Evolutionary conservation across 208 protist species (phyloP), one percentile per base, ranked within the genome.

Genomic region (Trypanosoma avium): DNA sequence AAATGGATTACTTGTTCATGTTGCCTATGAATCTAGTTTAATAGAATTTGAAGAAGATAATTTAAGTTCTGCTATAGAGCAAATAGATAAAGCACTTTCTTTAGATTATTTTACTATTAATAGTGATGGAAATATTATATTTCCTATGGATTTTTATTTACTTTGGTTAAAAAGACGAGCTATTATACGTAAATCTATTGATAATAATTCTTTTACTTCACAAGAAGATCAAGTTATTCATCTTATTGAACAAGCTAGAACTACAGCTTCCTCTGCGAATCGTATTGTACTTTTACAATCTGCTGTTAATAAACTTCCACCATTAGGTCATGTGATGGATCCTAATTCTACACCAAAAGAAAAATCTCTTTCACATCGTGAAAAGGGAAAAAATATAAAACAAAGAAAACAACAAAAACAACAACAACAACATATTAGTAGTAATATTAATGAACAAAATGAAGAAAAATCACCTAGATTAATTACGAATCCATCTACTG

Each of bases 1-100:
- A 52, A 61, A 24, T 24, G 13, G 43, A 36, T 66, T 90, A 3
- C 73, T 79, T 21, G 63, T 88, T 8, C 82, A 77, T 59, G 75
- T 68, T 15, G 72, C 67, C 17, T 84, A 83, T 52, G 79, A 88
- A 64, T 85, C 82, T n/a, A 74, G 70, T 53, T 54, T 84, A 19
- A 67, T 77, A 4, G 87, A 89, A 38, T 88, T 83, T 66, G 75
- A 86, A 15, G 87, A 93, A 30, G 83, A 93, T 48, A 86, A 87
- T 56, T 67, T 84, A 38, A 73, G 66, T 22, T 43, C 70, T 17
- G 63, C 73, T 17, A 59, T 69, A 53, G 61, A 62, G 10, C 61
- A 63, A 19, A 38, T 76, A 4, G 73, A 79, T 17, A 59, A 64
- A 24, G 73, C 78, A 19, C 62, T 84, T 21, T 61, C 73, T 10